These are phyloP conservation scores for Melampsora occidentalis DNA, from an alignment of 1,284 basidiomycete species.

Conservation along the genomic window DNA sequence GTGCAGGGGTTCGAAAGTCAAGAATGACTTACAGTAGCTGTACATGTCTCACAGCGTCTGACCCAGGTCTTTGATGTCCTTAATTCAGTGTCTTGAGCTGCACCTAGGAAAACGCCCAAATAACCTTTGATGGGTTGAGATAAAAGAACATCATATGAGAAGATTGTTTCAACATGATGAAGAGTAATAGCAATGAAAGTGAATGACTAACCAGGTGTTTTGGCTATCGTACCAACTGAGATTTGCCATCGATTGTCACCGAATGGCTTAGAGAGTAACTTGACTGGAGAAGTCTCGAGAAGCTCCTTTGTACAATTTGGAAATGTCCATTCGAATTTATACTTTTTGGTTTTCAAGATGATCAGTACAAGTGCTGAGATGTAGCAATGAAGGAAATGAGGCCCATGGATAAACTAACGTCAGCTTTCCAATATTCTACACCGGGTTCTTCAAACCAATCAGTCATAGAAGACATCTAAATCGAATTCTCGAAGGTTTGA, in stretches of 20 bases:
- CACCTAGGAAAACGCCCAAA: constrained; percentile 42
- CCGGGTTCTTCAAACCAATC: constrained; percentile 39
- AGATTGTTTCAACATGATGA: background rate
- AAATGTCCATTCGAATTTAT: constrained; percentile 42
- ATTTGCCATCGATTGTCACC: constrained; percentile 43
- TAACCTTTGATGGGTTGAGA: constrained; percentile 14
- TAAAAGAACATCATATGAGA: background rate
- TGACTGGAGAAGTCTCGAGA: constrained; percentile 33
- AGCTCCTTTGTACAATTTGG: constrained; percentile 25
- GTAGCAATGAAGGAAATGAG: background rate
- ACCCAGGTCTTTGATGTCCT: constrained; percentile 41
- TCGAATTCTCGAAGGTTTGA: no score
- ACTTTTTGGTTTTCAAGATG: constrained; percentile 6
- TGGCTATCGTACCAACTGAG: constrained; percentile 43
- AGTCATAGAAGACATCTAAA: constrained; percentile 27
- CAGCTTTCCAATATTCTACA: constrained; percentile 37
- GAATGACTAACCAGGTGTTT: constrained; percentile 29
- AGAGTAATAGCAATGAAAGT: background rate
- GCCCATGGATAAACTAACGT: constrained; percentile 7
- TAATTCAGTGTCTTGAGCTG: constrained; percentile 41
- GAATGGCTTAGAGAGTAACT: constrained; percentile 37
- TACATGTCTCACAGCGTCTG: constrained; percentile 37
- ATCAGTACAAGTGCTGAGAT: background rate
- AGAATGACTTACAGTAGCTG: constrained; percentile 21
- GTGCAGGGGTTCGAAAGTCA: background rate